Conservation (phyloP, 306 rosid genomes). For the Glycine latifolia region DNA sequence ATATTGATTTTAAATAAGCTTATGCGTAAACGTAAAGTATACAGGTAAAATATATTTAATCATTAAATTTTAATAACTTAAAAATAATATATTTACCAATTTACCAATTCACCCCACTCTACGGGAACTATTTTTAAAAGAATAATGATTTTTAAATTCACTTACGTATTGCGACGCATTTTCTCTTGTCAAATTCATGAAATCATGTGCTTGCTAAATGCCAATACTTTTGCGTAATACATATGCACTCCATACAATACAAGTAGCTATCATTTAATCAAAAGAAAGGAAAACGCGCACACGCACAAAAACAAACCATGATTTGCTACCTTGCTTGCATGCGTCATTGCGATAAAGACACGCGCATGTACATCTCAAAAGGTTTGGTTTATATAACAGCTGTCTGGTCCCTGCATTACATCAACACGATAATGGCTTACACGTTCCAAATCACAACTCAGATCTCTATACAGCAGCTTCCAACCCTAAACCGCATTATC, state of each 20-base stretch:
- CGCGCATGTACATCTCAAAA: constrained; percentile 20
- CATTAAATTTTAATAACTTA: not conserved
- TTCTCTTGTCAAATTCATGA: not conserved
- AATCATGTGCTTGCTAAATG: not conserved
- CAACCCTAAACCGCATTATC: constrained; percentile 31
- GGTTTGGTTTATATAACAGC: constrained; percentile 28
- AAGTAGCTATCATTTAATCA: constrained; percentile 13
- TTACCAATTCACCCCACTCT: too few species aligned
- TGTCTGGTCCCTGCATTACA: constrained; percentile 40
- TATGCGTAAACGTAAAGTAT: not conserved
- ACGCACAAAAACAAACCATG: not conserved
- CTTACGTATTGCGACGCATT: too few species aligned
- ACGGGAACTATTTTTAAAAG: too few species aligned
- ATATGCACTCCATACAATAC: not conserved
- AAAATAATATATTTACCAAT: too few species aligned
- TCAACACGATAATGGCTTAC: constrained; percentile 17
- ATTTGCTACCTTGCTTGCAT: constrained; percentile 23
- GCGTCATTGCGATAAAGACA: constrained; percentile 26
- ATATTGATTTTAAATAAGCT: not conserved
- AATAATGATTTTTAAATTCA: too few species aligned
- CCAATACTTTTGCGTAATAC: not conserved
- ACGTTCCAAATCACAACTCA: constrained; percentile 22
- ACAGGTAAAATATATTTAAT: not conserved
- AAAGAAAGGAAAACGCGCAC: not conserved
- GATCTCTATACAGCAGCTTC: constrained; percentile 28